Conservation (phyloP, 768 basidiomycete genomes). For the Podaxis sp. region DNA sequence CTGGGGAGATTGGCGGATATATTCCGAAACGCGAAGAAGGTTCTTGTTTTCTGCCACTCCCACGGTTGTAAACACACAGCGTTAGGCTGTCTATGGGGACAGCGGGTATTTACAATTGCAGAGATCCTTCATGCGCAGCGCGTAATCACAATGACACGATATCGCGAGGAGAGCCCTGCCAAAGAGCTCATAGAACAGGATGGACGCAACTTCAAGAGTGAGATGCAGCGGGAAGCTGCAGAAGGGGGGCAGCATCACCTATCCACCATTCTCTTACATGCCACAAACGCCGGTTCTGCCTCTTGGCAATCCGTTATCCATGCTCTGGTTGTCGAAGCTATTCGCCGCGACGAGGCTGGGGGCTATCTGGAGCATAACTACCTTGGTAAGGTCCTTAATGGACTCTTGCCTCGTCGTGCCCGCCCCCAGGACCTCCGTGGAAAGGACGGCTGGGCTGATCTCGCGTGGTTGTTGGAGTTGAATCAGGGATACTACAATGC, state of each 20-base stretch:
- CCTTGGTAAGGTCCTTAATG: neutral
- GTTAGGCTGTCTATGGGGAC: neutral
- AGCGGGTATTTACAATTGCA: neutral
- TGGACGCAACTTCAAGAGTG: neutral
- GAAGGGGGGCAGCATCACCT: neutral
- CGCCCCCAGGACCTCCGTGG: neutral
- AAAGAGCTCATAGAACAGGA: neutral
- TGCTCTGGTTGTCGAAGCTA: neutral
- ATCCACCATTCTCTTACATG: neutral
- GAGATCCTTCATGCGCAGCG: neutral
- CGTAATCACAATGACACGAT: neutral
- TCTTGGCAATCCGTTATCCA: neutral
- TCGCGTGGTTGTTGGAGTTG: neutral
- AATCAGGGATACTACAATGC: slow-evolving; percentile 2
- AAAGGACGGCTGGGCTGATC: neutral
- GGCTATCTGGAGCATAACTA: neutral
- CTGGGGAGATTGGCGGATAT: neutral
- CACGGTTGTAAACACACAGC: neutral
- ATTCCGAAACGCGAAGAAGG: neutral
- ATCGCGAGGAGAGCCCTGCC: neutral
- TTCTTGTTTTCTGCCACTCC: neutral
- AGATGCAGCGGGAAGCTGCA: neutral
- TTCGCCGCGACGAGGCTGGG: neutral
- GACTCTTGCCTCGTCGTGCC: neutral
- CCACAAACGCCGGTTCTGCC: neutral